Base-by-base conservation (phyloP, 2,329 filamentous ascomycete species). In the Elsinoe batatas region DNA sequence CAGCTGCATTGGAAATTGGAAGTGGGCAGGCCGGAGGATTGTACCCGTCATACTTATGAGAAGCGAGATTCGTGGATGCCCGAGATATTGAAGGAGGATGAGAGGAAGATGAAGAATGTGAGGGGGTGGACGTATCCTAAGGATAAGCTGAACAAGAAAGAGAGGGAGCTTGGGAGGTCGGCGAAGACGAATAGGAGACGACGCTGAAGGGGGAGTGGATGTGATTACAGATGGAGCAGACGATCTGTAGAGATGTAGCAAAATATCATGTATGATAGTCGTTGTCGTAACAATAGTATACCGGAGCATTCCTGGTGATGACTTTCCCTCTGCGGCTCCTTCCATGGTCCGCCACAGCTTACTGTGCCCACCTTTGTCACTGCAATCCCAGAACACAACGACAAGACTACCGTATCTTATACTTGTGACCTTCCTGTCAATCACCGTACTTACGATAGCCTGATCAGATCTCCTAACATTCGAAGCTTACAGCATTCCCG, bases 121-220 rank as follows among this genome's bases (percentile, higher is more conserved):
- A 72, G 87, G 30, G 87, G 86, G 0, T 91, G 87, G 87, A 79
- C 88, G 0, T 79, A 82, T 72, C 87, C 87, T 1, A 85, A 90
- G 64, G 87, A 90, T 64, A 76, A 82, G 2, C 75, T 90, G 10
- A 82, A 83, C 7, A 76, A 85, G 64, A 83, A 87, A 71, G 86
- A 91, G 72, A 44, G 50, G 50, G 36, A 44, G 22, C 33, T 56
- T n/a, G 42, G 17, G 17, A 15, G 47, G 6, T 22, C 47, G 6
- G 22, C 22, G 12, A 55, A 42, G 30, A 46, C 40, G 37, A 55
- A 47, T 26, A 15, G 51, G n/a, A 32, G 51, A 35, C 51, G 51
- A 17, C 33, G 51, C 5, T 26, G 12, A 44, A 7, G 49, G 8
- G 7, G 17, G 5, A n/a, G 15, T 5, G 20, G 15, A 17, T 17